phyloP scores from a whole-genome alignment of 2,329 filamentous ascomycete genomes.

The Colletotrichum magnum region DNA sequence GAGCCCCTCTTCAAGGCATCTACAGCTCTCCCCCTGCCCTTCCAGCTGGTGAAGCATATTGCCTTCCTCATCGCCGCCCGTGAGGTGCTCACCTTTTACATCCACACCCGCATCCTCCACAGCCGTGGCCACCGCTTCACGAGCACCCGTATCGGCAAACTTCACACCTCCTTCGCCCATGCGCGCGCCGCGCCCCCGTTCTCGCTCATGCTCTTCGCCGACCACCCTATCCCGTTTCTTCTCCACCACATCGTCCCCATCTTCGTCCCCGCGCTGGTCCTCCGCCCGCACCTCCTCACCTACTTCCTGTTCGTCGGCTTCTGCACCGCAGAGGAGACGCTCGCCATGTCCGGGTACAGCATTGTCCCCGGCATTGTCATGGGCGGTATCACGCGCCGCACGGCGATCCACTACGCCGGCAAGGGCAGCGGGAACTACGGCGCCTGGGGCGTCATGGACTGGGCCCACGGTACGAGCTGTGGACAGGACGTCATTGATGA shows the following conservation, averaged over 20 bases:
- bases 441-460: conserved; percentile 74
- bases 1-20: conserved; percentile 62
- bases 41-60: conserved; percentile 67
- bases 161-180: conserved; percentile 66
- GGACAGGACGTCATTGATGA: conserved; percentile 68
- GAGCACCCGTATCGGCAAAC: conserved; percentile 52
- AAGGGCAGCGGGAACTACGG: conserved; percentile 72
- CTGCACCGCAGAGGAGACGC: conserved; percentile 75
- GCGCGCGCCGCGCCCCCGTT: conserved; percentile 68
- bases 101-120: conserved; percentile 83
- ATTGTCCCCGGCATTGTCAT: conserved; percentile 68
- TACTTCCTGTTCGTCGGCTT: conserved; percentile 76
- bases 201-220: conserved; percentile 74
- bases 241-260: conserved; percentile 75
- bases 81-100: conserved; percentile 77
- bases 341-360: conserved; percentile 78
- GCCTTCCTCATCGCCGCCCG: conserved; percentile 59
- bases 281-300: conserved; percentile 80
- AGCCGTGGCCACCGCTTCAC: conserved; percentile 42
- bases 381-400: conserved; percentile 63
- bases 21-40: conserved; percentile 66
- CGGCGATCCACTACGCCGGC: conserved; percentile 68
- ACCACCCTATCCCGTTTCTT: conserved; percentile 77
- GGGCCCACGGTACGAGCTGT: conserved; percentile 69
- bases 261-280: conserved; percentile 74